phyloP scores from a whole-genome alignment of 2,329 filamentous ascomycete genomes.

The Periconia sp. region DNA sequence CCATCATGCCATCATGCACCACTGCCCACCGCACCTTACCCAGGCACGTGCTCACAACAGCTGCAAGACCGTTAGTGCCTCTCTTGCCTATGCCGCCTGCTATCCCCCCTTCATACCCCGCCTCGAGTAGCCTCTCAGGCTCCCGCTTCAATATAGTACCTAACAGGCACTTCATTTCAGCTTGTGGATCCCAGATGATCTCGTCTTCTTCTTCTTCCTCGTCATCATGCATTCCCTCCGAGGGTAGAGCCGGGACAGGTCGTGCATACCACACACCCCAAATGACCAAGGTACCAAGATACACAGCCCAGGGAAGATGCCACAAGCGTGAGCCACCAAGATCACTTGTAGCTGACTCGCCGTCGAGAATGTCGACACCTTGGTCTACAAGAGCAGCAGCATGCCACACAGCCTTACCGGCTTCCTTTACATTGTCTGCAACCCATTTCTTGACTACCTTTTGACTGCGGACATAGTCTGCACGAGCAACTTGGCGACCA shows the following conservation, averaged over 20 bases:
- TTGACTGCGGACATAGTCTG: slow-evolving; percentile 59
- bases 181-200: slow-evolving; percentile 57
- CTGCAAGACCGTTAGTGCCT: slow-evolving; percentile 60
- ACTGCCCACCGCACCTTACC: slow-evolving; percentile 67
- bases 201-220: slow-evolving; percentile 52
- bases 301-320: slow-evolving; percentile 68
- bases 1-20: slow-evolving; percentile 66
- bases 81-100: slow-evolving; percentile 53
- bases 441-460: slow-evolving; percentile 60
- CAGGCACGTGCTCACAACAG: slow-evolving; percentile 62
- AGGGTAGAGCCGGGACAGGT: slow-evolving; percentile 14
- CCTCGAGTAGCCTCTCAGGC: slow-evolving; percentile 42
- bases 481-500: slow-evolving; percentile 58
- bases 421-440: slow-evolving; percentile 35
- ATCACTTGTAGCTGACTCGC: slow-evolving; percentile 34
- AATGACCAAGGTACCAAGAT: slow-evolving; percentile 63
- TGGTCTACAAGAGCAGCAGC: slow-evolving; percentile 60
- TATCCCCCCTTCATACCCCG: slow-evolving; percentile 28
- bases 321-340: slow-evolving; percentile 60
- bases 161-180: slow-evolving; percentile 56
- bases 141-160: slow-evolving; percentile 49
- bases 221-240: slow-evolving; percentile 5
- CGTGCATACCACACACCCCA: slow-evolving; percentile 63
- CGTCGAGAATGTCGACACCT: slow-evolving; percentile 55
- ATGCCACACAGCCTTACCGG: slow-evolving; percentile 59